Evolutionary conservation across 306 rosid genomes (phyloP).

Genomic region (Crataegus laevigata): DNA sequence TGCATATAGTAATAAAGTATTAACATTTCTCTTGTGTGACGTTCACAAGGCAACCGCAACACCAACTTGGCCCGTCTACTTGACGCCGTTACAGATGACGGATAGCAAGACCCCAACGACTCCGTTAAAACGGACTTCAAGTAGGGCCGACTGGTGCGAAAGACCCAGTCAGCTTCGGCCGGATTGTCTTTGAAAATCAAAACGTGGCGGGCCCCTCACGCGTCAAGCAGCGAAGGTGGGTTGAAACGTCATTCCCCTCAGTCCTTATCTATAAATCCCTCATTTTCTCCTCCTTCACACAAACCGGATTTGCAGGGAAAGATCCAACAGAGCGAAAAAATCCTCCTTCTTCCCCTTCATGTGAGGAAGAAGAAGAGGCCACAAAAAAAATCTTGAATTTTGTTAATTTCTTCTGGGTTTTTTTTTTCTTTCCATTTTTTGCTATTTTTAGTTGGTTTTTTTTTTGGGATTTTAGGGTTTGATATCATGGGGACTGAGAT

Average conservation of each 20-base stretch:
- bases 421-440: not conserved
- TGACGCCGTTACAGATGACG: not conserved
- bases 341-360: slow-evolving; percentile 13
- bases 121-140: not conserved
- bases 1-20: not conserved
- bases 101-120: not conserved
- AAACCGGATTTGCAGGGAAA: not conserved
- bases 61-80: not conserved
- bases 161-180: not conserved
- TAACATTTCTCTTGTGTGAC: not conserved
- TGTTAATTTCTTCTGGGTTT: not conserved
- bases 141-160: not conserved
- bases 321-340: not conserved
- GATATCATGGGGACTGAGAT: slow-evolving; percentile 74
- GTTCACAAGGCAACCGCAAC: not conserved
- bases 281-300: not conserved
- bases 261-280: not conserved
- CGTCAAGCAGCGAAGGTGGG: not conserved
- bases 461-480: not conserved
- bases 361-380: slow-evolving; percentile 18
- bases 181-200: not conserved
- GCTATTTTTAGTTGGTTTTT: not conserved
- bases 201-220: slow-evolving; percentile 18
- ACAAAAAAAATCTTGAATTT: not conserved
- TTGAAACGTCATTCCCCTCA: not conserved